Conservation (phyloP, 352 stramenopile species). For the Poterioochromonas sp. region DNA sequence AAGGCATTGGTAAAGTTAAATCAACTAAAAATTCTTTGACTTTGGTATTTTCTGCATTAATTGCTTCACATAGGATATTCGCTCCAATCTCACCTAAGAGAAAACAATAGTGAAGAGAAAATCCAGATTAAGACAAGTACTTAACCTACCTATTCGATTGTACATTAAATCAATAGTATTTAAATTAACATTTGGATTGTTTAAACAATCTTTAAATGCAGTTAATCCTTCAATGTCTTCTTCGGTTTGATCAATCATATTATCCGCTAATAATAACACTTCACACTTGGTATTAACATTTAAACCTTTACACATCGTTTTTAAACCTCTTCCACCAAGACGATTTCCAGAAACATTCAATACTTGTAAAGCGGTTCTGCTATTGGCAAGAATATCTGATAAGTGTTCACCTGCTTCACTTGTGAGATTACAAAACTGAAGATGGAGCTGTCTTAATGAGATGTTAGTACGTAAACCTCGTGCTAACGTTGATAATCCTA, state of each 20-base stretch:
- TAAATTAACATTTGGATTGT: constrained; percentile 24
- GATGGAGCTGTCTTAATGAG: constrained; percentile 46
- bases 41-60: constrained; percentile 38
- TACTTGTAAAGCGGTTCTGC: constrained; percentile 31
- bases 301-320: constrained; percentile 41
- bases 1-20: constrained; percentile 40
- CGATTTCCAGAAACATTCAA: constrained; percentile 46
- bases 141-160: constrained; percentile 44
- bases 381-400: constrained; percentile 44
- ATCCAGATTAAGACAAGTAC: constrained; percentile 22
- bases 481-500: constrained; percentile 40
- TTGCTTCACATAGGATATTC: constrained; percentile 35
- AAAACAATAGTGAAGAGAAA: neutral
- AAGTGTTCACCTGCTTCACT: constrained; percentile 37
- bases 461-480: constrained; percentile 47
- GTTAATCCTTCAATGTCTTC: constrained; percentile 4
- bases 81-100: neutral
- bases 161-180: constrained; percentile 44
- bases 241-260: constrained; percentile 33
- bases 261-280: constrained; percentile 45
- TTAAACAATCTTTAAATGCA: constrained; percentile 5
- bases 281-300: constrained; percentile 37
- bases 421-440: constrained; percentile 46
- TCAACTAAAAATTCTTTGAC: constrained; percentile 47
- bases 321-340: constrained; percentile 38